Base-by-base conservation (phyloP, 176 grass and related monocot species). In the Chloris gayana region DNA sequence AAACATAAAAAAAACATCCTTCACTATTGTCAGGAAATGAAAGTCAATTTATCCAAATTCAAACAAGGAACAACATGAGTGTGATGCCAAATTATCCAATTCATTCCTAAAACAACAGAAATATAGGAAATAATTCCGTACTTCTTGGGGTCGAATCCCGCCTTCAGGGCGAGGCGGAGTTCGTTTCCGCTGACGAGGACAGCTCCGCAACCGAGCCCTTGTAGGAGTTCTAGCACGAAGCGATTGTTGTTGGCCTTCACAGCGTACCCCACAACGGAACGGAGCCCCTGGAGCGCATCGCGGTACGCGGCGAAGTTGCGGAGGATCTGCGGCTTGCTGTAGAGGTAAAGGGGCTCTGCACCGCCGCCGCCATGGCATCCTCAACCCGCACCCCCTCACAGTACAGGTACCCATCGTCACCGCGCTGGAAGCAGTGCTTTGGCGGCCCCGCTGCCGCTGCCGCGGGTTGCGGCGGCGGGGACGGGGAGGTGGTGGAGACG, bases 131-230 rank as follows among this genome's bases (percentile, higher is more conserved):
- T 22, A 71, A 11, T 46, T 3, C 64, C 14, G 82, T 57, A 94
- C 91, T 85, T 95, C 17, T 81, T 71, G 15, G 95, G 88, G 76
- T 98, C 92, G 37, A 98, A 98, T 30, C 92, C 92, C 4, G 95
- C 90, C 1, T 39, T 41, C 34, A 93, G 79, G 0, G 95, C 95
- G 33, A 98, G 89, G 30, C 92, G 84, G 65, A 98, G 90, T 70
- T 98, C 95, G 79, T 93, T 98, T 50, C 92, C 95, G 73, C 95
- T 98, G 62, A 98, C 95, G 11, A 98, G 92, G 37, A 95, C 95
- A 2, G 95, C 95, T 39, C 95, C 92, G 30, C 92, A 98, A 1
- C 95, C 95, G 22, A 98, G 86, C 31, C 34, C 77, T 39, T 58
- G 87, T 79, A 98, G 87, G 62, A 95, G 88, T 77, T 89, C 80